Evolutionary conservation across 2,329 filamentous ascomycete genomes (phyloP), one percentile per base, ranked within the genome.

Genomic region (Neofusicoccum sp.): DNA sequence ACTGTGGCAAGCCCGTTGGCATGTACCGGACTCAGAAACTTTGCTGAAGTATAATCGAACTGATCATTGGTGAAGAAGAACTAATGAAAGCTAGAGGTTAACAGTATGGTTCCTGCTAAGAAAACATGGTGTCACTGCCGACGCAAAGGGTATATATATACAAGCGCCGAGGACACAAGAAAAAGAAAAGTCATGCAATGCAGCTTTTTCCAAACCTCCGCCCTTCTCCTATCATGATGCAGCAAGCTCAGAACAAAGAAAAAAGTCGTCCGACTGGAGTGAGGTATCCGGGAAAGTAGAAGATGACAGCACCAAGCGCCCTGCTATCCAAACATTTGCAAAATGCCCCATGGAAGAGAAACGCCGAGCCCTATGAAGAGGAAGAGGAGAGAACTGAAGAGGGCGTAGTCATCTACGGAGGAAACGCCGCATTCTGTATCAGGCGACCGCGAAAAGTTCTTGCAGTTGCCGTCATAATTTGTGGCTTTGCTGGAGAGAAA

Each of bases 311-410:
- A 58, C 54, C 54, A 36, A 31, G 54, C 54, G 54, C 41, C 54
- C 33, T 58, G 54, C 54, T 58, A 58, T 58, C n/a, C 54, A 58
- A 58, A 56, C 28, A 44, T 56, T n/a, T 16, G 28, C 38, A n/a
- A 56, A 56, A 56, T 43, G 36, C 38, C n/a, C 34, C 16, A n/a
- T 49, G 36, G 14, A 41, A 43, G 33, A n/a, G 24, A 31, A 40
- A 43, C 40, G n/a, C 38, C 11, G 9, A 20, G 49, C 12, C 28
- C 16, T 8, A 43, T 34, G 34, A 41, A n/a, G 34, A 38, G n/a
- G 36, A 41, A 34, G 26, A 43, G 28, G 38, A 20, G 20, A 58
- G 31, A 58, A 47, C 30, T 26, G 41, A 11, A 47, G 30, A 4
- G 45, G 24, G 11, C 26, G 36, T n/a, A 20, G 4, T 16, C 24